Evolutionary conservation across 2,329 filamentous ascomycete genomes (phyloP).

Genomic region (Talaromyces sp.): DNA sequence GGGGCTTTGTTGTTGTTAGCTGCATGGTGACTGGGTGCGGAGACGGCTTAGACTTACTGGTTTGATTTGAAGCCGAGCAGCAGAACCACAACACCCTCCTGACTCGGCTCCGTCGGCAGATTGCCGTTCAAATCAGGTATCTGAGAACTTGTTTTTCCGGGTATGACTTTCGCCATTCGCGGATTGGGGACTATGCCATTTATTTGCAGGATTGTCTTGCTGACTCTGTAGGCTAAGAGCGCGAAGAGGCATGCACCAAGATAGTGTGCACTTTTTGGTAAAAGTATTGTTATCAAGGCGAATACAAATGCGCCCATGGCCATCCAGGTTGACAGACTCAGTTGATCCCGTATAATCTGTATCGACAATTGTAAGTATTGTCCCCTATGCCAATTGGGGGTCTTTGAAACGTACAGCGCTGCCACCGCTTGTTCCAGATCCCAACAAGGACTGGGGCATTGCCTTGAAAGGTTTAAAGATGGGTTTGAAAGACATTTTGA

Average conservation of each 20-base stretch:
- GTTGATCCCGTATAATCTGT: slow-evolving; percentile 20
- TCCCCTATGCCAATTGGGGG: background rate
- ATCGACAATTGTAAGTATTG: background rate
- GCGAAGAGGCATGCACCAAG: background rate
- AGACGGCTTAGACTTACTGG: slow-evolving; percentile 10
- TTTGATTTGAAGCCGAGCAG: slow-evolving; percentile 16
- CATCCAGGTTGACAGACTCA: slow-evolving; percentile 21
- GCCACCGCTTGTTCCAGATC: background rate
- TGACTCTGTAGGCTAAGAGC: background rate
- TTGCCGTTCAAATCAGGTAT: slow-evolving; percentile 17
- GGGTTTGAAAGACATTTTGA: slow-evolving; percentile 6
- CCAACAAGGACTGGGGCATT: background rate
- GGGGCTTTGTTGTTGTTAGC: slow-evolving; percentile 27
- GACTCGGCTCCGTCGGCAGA: background rate
- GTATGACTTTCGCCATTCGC: slow-evolving; percentile 10
- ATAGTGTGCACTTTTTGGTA: slow-evolving; percentile 11
- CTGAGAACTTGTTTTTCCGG: slow-evolving; percentile 14
- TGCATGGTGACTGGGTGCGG: too few species aligned
- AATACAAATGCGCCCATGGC: slow-evolving; percentile 19
- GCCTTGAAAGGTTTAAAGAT: background rate
- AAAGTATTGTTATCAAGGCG: slow-evolving; percentile 1
- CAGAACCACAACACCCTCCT: slow-evolving; percentile 15
- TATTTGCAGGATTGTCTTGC: slow-evolving; percentile 8
- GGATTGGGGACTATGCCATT: slow-evolving; percentile 15
- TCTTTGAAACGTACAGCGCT: background rate